Conservation (phyloP, 768 basidiomycete genomes). For the Obba rivulosa region DNA sequence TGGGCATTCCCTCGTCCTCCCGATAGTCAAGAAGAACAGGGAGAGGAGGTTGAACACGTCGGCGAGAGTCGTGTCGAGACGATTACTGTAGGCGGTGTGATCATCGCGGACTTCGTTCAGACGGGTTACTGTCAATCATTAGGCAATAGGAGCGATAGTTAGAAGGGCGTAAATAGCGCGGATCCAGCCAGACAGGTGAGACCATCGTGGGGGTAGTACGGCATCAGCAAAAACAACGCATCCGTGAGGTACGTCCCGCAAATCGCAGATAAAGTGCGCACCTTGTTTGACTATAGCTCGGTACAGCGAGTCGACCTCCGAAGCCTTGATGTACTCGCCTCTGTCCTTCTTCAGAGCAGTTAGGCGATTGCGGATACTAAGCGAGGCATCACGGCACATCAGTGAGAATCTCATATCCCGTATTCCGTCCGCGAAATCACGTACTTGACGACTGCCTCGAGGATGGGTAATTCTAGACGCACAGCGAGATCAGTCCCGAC, state of each 20-base stretch:
- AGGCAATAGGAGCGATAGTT: background rate
- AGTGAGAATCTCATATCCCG: background rate
- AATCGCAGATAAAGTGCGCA: conserved; percentile 26
- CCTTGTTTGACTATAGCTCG: conserved; percentile 92
- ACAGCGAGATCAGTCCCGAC: background rate
- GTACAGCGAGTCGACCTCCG: conserved; percentile 92
- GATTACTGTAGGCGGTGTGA: conserved; percentile 70
- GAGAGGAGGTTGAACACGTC: conserved; percentile 96
- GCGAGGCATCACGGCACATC: background rate
- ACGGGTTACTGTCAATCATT: conserved; percentile 59
- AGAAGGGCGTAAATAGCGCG: background rate
- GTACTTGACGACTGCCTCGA: conserved; percentile 91
- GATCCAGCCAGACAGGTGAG: no score
- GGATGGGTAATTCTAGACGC: conserved; percentile 78
- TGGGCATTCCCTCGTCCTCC: conserved; percentile 90
- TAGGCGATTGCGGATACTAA: conserved; percentile 88
- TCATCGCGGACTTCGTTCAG: conserved; percentile 89
- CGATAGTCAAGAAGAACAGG: conserved; percentile 96
- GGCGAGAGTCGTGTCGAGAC: conserved; percentile 90
- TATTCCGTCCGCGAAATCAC: conserved; percentile 15
- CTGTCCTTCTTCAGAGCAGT: conserved; percentile 93
- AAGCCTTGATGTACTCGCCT: conserved; percentile 86
- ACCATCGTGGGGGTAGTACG: no score
- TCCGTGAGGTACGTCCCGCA: no score
- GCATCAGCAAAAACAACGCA: background rate